Base-by-base conservation (phyloP, 78 protist species). In the Ministeria vibrans region DNA sequence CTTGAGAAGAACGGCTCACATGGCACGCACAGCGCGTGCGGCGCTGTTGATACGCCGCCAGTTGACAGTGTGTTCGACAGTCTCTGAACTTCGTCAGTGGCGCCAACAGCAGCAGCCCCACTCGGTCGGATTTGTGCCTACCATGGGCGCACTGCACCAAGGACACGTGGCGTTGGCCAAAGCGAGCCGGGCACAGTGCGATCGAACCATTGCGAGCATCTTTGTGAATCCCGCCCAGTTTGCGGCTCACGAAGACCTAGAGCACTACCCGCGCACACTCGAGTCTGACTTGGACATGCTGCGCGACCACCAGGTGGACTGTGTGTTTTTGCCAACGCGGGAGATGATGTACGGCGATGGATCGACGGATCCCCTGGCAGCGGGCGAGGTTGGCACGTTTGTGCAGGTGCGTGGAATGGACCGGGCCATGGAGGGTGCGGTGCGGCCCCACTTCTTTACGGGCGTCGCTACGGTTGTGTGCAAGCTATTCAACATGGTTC, bases 141-240 rank as follows among this genome's bases (percentile, higher is more conserved):
- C 87, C 28, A 83, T 83, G 87, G 87, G 87, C 3, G 28, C 46
- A 1, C 79, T 83, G 63, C 87, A 83, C 66, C 62, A 44, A 28
- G 87, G 87, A 9, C 87, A 83, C 73, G 6, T 78, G 81, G 44
- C 18, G 28, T 28, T 79, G 61, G 83, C 30, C 15, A 18, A 32
- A 30, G 27, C 53, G 30, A 18, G 75, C 0, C 43, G 34, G 51
- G 22, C 1, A 20, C 69, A 79, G 45, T 85, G 82, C 30, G 63
- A 75, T 30, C 38, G 15, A 13, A 76, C 69, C 0, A 82, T 75
- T n/a, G 68, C 80, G 45, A 61, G 77, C 79, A 63, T 86, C 18
- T 86, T 81, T 39, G 89, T 86, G 36, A 86, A 86, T 41, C 85
- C 85, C 30, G 62, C 83, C 0, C 89, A 86, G 66, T 86, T 86